Evolutionary conservation across 2,329 filamentous ascomycete genomes (phyloP), one percentile per base, ranked within the genome.

Genomic region (Curvularia spicifera): DNA sequence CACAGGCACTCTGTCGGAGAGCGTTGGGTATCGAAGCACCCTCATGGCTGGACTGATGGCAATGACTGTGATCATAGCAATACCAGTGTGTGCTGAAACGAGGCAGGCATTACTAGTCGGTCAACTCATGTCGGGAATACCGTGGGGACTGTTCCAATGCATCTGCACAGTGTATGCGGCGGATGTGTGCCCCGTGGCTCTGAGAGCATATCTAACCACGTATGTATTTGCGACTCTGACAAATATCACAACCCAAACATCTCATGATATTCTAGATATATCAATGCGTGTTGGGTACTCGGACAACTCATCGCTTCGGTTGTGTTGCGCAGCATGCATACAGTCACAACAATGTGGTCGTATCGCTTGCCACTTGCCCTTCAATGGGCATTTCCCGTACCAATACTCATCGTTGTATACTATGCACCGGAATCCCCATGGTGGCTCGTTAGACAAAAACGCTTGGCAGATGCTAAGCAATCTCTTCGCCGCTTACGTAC

Each of bases 271-370:
- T 2, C 29, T 9, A 66, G 64, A 46, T 66, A 63, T 12, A 84
- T 67, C 6, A 67, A 67, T 33, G 61, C 57, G 2, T 67, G 64
- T 8, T 67, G 64, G 64, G 64, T 62, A 2, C 53, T 67, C 31
- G 89, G 89, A 10, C 89, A 91, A 73, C 81, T 88, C 57, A 86
- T 91, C 53, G 87, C 85, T 24, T 87, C 89, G 52, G 86, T 86
- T 18, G 87, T 90, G 53, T 85, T 90, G 67, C 85, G 85, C 73
- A 81, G 83, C 56, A 88, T 89, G 80, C 76, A 89, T 24, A 78
- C 82, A 68, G 82, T 86, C 42, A 73, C 42, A 1, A 57, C 89
- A 62, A 80, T 89, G 69, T 89, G 85, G 85, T 82, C 85, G 0
- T 89, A 87, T 71, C 81, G 86, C 46, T 87, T 89, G 1, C 70